These are phyloP conservation scores for Trichoderma erinaceum DNA, from an alignment of 495 filamentous ascomycete species.

Conservation along the genomic window DNA sequence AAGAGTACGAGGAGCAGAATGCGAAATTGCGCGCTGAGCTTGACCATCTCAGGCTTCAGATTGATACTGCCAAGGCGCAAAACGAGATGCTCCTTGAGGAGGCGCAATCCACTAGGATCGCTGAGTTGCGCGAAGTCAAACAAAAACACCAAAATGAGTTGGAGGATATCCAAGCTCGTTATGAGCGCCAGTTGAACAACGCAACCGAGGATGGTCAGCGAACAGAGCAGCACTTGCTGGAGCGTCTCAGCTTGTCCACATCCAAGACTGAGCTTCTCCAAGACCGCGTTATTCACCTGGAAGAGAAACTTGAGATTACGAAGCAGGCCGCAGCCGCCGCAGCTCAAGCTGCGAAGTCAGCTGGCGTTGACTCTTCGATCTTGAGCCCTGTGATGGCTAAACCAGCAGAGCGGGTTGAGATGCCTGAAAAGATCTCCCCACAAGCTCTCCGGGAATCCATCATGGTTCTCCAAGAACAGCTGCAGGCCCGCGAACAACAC, in stretches of 20 bases:
- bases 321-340: conserved; percentile 86
- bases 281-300: conserved; percentile 73
- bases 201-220: conserved; percentile 66
- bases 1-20: conserved; percentile 69
- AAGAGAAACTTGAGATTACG: conserved; percentile 81
- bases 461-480: conserved; percentile 88
- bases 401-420: conserved; percentile 41
- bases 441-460: conserved; percentile 95
- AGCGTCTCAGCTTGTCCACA: conserved; percentile 68
- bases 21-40: conserved; percentile 60
- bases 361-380: conserved; percentile 40
- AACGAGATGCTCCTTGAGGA: conserved; percentile 77
- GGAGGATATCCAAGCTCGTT: conserved; percentile 57
- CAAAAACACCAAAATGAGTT: conserved; percentile 67
- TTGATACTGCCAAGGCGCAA: conserved; percentile 63
- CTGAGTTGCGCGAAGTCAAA: conserved; percentile 60
- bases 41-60: conserved; percentile 64
- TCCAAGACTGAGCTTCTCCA: conserved; percentile 74
- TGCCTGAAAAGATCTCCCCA: conserved; percentile 81
- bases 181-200: conserved; percentile 67
- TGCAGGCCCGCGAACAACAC: conserved; percentile 82
- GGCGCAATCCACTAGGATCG: conserved; percentile 54
- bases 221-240: conserved; percentile 57
- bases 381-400: conserved; percentile 21
- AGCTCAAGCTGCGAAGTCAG: conserved; percentile 69